These are phyloP conservation scores for Amphirosellinia nigrospora DNA, from an alignment of 495 filamentous ascomycete species.

Conservation along the genomic window DNA sequence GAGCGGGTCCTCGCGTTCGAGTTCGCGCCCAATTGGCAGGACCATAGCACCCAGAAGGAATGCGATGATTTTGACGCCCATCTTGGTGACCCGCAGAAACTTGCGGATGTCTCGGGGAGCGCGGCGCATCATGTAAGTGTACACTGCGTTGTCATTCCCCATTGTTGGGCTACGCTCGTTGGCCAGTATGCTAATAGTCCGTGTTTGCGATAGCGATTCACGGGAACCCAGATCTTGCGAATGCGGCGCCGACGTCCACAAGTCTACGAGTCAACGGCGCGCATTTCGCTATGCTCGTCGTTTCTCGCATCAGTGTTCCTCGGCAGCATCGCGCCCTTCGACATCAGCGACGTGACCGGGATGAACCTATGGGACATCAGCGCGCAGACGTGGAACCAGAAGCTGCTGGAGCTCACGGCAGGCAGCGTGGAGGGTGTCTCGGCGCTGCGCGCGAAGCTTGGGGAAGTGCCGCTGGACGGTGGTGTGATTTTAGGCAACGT, in stretches of 20 bases:
- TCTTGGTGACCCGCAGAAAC: constrained; percentile 65
- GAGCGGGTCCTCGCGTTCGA: constrained; percentile 77
- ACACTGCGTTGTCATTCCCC: neutral
- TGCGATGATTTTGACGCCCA: constrained; percentile 84
- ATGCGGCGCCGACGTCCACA: constrained; percentile 80
- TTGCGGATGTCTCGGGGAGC: constrained; percentile 85
- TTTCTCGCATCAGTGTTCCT: constrained; percentile 94
- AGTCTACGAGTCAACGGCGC: constrained; percentile 77
- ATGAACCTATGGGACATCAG: constrained; percentile 97
- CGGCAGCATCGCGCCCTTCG: constrained; percentile 82
- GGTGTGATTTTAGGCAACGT: constrained; percentile 78
- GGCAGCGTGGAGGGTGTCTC: constrained; percentile 63
- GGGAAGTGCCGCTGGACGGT: constrained; percentile 77
- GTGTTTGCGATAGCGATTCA: constrained; percentile 74
- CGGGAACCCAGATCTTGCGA: constrained; percentile 93
- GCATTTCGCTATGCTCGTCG: constrained; percentile 92
- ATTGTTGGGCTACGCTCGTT: neutral
- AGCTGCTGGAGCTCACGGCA: constrained; percentile 76
- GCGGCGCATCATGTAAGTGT: constrained; percentile 86
- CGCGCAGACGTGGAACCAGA: constrained; percentile 71
- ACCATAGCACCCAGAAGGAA: constrained; percentile 88
- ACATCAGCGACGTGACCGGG: constrained; percentile 93
- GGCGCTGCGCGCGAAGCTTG: constrained; percentile 79
- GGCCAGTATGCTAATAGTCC: constrained; percentile 5
- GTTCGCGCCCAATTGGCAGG: constrained; percentile 96